phyloP scores from a whole-genome alignment of 345 rosid genomes.

The Brassica carinata region DNA sequence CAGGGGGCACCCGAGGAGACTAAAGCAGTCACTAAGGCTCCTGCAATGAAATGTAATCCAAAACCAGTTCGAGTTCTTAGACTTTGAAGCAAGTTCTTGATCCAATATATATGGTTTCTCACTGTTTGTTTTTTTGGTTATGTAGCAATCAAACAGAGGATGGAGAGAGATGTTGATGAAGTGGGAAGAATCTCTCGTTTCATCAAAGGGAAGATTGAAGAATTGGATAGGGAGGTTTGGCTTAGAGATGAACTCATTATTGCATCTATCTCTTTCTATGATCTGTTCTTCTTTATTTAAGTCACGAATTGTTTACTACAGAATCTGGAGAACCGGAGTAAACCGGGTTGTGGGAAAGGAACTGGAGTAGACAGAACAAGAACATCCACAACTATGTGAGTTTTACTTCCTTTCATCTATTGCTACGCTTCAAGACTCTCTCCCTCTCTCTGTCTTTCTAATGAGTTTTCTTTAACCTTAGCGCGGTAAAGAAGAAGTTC shows the following conservation, averaged over 20 bases:
- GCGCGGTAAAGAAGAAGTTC: constrained; percentile 88
- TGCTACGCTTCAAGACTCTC: constrained; percentile 19
- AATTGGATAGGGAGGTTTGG: constrained; percentile 82
- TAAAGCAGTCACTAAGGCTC: constrained; percentile 80
- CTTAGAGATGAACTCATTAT: constrained; percentile 1
- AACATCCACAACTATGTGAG: constrained; percentile 84
- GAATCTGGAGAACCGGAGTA: constrained; percentile 84
- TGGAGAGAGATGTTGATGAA: constrained; percentile 96
- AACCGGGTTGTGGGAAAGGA: constrained; percentile 96
- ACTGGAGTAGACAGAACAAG: constrained; percentile 92
- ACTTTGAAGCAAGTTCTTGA: constrained; percentile 15
- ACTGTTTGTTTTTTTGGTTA: constrained; percentile 14
- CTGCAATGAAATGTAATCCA: constrained; percentile 81
- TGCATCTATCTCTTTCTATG: neutral
- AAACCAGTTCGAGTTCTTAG: no score
- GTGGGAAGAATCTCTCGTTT: constrained; percentile 77
- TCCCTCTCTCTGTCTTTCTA: no score
- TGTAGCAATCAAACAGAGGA: constrained; percentile 84
- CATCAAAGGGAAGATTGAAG: constrained; percentile 80
- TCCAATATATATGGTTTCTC: neutral
- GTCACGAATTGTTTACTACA: constrained; percentile 27
- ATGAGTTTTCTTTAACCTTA: no score
- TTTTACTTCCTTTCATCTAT: constrained; percentile 21
- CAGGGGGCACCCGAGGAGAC: constrained; percentile 90
- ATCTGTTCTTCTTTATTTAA: neutral